Base-by-base conservation (phyloP, 176 grass and related monocot species). In the Triticum dicoccoides region DNA sequence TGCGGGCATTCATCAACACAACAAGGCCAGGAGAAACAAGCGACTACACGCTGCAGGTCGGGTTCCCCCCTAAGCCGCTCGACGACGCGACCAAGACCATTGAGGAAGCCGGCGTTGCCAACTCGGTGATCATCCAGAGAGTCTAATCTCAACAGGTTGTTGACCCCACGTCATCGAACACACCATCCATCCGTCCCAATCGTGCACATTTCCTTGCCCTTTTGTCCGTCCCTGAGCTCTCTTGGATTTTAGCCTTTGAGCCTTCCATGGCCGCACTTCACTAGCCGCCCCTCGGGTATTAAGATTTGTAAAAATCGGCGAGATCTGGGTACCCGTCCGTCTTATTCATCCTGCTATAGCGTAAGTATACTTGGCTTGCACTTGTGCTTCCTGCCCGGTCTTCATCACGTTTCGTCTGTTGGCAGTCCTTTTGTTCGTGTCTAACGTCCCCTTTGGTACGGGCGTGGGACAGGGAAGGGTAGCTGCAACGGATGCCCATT, bases 81-180 rank as follows among this genome's bases (percentile, higher is more conserved):
- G 86, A 94, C 73, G 97, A 99, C 30, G 21, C 5, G 12, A 75
- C 25, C 88, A 92, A 89, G 90, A 99, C 97, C 45, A 96, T 99
- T 4, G 90, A 94, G 70, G 92, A 96, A 91, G 93, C 90, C 2
- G 94, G 90, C 0, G 58, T 99, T 27, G 94, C 92, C 63, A 99
- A 96, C 78, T 99, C 89, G 18, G 97, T 99, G 33, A 87, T 99
- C 85, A 99, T 93, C 73, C 97, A 91, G 85, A 91, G 86, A 82
- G 34, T 89, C 59, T 99, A 93, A 94, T 84, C 61, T 86, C 44
- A 4, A 61, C 58, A 61, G 65, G 44, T 52, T 66, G 65, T 18
- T 20, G 34, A 35, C 42, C n/a, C 35, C 21, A 24, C n/a, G 15
- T 77, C 27, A 30, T 39, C 2, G n/a, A 81, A 38, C 38, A 65